These are phyloP conservation scores for Russula emetica DNA, from an alignment of 768 basidiomycete species.

Conservation along the genomic window DNA sequence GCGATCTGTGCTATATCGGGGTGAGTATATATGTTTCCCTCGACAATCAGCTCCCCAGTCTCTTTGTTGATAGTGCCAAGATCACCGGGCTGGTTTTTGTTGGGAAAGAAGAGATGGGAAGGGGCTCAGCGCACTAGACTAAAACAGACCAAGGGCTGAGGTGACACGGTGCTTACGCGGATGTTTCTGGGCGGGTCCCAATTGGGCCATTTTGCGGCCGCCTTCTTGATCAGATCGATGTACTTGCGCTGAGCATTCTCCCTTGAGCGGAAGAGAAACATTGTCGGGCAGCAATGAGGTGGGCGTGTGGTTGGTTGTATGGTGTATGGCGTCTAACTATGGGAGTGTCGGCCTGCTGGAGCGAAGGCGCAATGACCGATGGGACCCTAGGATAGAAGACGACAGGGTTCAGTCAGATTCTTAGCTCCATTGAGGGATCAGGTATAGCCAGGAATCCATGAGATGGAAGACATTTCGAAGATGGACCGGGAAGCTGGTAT, in stretches of 20 bases:
- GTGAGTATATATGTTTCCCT: constrained; percentile 20
- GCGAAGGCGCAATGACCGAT: background rate
- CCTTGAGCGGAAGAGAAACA: constrained; percentile 8
- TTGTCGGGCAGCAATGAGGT: background rate
- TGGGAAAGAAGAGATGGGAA: no score
- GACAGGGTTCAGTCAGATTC: background rate
- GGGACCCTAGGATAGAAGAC: background rate
- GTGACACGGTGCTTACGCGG: background rate
- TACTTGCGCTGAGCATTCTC: constrained; percentile 19
- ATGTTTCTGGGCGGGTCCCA: constrained; percentile 13
- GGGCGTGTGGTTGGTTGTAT: background rate
- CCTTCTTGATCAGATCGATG: constrained; percentile 13
- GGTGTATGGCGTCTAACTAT: background rate
- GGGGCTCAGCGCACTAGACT: background rate
- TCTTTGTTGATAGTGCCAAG: constrained; percentile 9
- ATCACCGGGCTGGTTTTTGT: constrained; percentile 11
- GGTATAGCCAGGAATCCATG: background rate
- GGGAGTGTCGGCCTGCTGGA: background rate
- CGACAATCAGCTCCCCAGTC: constrained; percentile 9
- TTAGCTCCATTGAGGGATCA: background rate
- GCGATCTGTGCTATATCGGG: background rate
- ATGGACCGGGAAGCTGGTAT: background rate
- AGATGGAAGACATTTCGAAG: background rate
- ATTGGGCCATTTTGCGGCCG: constrained; percentile 12
- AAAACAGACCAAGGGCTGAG: background rate